Percentiles rank a stretch among this genome's conserved stretches.
Conservation (phyloP, 306 rosid genomes). For the Rubus idaeus region DNA sequence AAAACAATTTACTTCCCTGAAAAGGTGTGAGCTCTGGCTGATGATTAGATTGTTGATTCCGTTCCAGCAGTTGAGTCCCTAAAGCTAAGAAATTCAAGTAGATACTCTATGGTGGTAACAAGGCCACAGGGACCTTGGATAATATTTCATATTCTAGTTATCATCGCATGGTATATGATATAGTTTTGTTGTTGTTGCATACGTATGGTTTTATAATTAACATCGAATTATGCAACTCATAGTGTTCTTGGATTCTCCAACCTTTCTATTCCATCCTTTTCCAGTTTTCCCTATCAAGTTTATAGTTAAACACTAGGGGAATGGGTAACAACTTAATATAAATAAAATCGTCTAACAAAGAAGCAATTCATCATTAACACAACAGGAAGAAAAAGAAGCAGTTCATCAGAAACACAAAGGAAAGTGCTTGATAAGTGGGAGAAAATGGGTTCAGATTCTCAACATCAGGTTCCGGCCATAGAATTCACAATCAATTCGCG, state of each 20-base stretch:
- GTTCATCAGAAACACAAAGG: too few relatives aligned
- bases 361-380: not conserved
- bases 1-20: too few relatives aligned
- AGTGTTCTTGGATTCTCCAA: not conserved
- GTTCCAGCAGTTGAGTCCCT: too few relatives aligned
- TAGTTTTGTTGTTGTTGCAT: too few relatives aligned
- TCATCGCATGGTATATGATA: not conserved
- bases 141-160: not conserved
- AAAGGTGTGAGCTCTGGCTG: too few relatives aligned
- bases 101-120: too few relatives aligned
- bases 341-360: not conserved
- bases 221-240: not conserved
- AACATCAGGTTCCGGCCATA: not conserved
- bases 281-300: not conserved
- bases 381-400: too few relatives aligned
- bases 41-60: too few relatives aligned
- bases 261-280: not conserved
- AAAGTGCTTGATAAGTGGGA: not conserved
- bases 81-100: too few relatives aligned
- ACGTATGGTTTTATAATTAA: not conserved
- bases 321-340: not conserved
- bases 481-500: not conserved
- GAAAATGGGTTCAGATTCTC: slow-evolving; percentile 12
- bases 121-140: too few relatives aligned
- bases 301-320: not conserved